Base-by-base conservation (phyloP, 2,329 filamentous ascomycete species). In the Aureobasidium zeae region DNA sequence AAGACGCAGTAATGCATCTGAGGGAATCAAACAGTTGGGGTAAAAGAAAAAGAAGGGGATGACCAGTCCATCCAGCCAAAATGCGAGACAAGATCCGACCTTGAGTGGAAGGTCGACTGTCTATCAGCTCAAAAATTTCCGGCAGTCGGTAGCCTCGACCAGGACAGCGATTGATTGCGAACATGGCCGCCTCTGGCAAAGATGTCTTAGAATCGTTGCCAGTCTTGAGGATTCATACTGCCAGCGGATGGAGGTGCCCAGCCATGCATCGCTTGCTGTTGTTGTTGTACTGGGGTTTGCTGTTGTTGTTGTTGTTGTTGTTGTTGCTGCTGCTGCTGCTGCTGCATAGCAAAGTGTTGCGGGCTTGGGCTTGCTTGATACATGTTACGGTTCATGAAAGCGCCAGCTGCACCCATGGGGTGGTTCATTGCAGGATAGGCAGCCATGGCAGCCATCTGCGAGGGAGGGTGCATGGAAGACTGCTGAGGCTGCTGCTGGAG, bases 261-360 rank as follows among this genome's bases (percentile, higher is more conserved):
- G 30, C 67, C 67, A 50, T 69, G 68, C 69, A 72, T 71, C 28
- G 67, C 64, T n/a, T 67, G 65, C 51, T 72, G 70, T 49, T 66
- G 66, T 22, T 59, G 60, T 33, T 62, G 59, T 20, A 55, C 59
- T 25, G 59, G 17, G 10, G 31, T 30, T 11, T 11, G 8, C 24
- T 43, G 31, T n/a, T n/a, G 22, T 16, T 31, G 29, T 16, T 29
- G 26, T n/a, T 29, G 30, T 20, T 32, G 66, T 45, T 64, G 64
- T 33, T 65, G 62, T 56, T 69, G 65, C 35, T 50, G 54, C 4
- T 54, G 53, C 44, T 60, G 54, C 26, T 51, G 46, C 21, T 51
- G 49, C 54, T 61, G 58, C 44, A 51, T 52, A 55, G 64, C 70
- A 29, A 66, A 64, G 41, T 65, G 63, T 33, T 70, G 60, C 15